These are phyloP conservation scores for Melanomma pulvis-pyrius DNA, from an alignment of 495 filamentous ascomycete species.

Conservation along the genomic window DNA sequence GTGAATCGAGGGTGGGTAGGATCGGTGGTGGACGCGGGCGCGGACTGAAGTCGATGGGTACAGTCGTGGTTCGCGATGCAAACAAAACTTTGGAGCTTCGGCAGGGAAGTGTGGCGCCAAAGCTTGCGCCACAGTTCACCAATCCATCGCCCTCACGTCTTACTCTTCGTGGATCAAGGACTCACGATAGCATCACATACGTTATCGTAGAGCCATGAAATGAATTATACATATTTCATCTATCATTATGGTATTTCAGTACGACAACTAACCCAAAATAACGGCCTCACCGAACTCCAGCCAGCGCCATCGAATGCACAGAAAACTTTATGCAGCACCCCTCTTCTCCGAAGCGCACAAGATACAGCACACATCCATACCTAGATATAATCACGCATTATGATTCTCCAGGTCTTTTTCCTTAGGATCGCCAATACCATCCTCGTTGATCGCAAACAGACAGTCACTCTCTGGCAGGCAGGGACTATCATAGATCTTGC, in stretches of 20 bases:
- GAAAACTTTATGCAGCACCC: neutral
- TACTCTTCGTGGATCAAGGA: no score
- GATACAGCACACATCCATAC: conserved; percentile 12
- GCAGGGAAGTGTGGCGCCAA: conserved; percentile 9
- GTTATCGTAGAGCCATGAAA: neutral
- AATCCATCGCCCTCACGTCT: no score
- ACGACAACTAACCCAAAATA: neutral
- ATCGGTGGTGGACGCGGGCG: conserved; percentile 6
- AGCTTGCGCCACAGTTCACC: conserved; percentile 1
- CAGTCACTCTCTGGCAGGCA: conserved; percentile 96
- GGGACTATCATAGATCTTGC: conserved; percentile 98
- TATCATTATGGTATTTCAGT: neutral
- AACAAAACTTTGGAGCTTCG: conserved; percentile 39
- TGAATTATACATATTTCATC: neutral
- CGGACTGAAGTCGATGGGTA: conserved; percentile 11
- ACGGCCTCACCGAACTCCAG: neutral
- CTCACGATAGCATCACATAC: neutral
- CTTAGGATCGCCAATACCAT: conserved; percentile 92
- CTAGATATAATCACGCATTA: neutral
- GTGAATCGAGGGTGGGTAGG: neutral
- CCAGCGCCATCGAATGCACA: conserved; percentile 26
- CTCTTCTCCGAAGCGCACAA: neutral
- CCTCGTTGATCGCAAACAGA: conserved; percentile 94
- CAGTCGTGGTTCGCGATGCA: conserved; percentile 9
- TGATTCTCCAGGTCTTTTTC: conserved; percentile 94